Base-by-base conservation (phyloP, 225 moss, liverwort and hornwort species). In the Pseudoscleropodium purum region DNA sequence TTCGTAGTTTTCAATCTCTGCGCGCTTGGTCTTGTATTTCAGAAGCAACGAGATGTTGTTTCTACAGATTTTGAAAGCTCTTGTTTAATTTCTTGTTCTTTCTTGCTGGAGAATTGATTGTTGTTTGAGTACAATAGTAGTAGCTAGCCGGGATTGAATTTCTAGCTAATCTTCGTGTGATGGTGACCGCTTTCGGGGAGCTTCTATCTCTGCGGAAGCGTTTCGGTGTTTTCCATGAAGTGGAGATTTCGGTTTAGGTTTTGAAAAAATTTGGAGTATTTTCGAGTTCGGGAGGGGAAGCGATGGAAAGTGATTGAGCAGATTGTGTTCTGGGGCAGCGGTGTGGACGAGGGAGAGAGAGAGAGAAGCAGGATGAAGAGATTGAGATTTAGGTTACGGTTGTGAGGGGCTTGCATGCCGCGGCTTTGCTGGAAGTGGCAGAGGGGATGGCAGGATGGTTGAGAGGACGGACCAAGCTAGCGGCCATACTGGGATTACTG, bases 371-470 rank as follows among this genome's bases (percentile, higher is more conserved):
- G 84, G 54, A 69, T 68, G 73, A 74, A 61, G 36, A 72, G 85
- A 68, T 69, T 89, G 6, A 54, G 79, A 30, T 47, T 70, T 72
- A 39, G 70, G 89, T 51, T 79, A 31, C 49, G 78, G 84, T 77
- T 77, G 59, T 89, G 68, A 89, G 31, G 21, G 18, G 16, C 56
- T 66, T 60, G 81, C 60, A 60, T 60, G 60, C 33, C 73, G 67
- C 43, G 72, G 60, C 34, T 78, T 52, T 39, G 78, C 36, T 78
- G 21, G 86, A 65, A 78, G 87, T 65, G 66, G 66, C 16, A 29
- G 76, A 33, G 33, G 66, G 84, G 66, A 90, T 94, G 94, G 94
- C 93, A 82, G 93, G 93, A 91, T 94, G 94, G 94, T 49, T 93
- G 63, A 79, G 84, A 39, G 82, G 93, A 43, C 92, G 94, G 69